Base-by-base conservation (phyloP, 2,329 filamentous ascomycete species). In the Colletotrichum musae region DNA sequence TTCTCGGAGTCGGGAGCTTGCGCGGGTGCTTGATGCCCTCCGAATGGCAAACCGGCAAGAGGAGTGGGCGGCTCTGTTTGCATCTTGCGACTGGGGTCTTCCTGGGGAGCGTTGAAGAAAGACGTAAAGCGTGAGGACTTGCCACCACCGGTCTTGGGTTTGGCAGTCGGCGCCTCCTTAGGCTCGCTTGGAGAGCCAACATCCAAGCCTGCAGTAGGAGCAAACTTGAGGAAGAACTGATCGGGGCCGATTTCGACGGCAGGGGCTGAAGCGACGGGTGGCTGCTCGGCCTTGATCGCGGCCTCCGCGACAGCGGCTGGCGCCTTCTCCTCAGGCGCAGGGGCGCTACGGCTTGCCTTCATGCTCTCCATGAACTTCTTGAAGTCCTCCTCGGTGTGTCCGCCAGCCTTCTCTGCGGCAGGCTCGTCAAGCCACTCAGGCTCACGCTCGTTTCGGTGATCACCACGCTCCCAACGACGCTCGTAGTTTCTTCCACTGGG, bases 321-420 rank as follows among this genome's bases (percentile, higher is more conserved):
- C 5, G 80, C 74, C 64, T 82, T 80, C 64, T 81, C 77, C 73
- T 85, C 77, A 5, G 77, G 71, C 56, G 78, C 59, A 7, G 74
- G 75, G 52, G 75, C 78, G 68, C 77, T 81, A 74, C 86, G 89
- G 71, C 89, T 87, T 47, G 90, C 91, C 80, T 93, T 95, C 94
- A 97, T 97, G 72, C 87, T 88, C 74, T 97, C 94, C 86, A 97
- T 97, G 90, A 95, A 98, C 73, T 93, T 93, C 81, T 97, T 92
- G 79, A 98, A 97, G 73, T 98, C 95, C 76, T 97, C 94, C 75
- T 94, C 92, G 1, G 94, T 97, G 74, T 94, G 93, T 5, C 87
- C 88, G 74, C 92, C 89, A 43, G 88, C 83, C 74, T 92, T 89
- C 59, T 93, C 92, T 68, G 92, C 91, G 24, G 86, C 86, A 16